These are phyloP conservation scores for Harringtonia lauricola DNA, from an alignment of 2,329 filamentous ascomycete species.

Conservation along the genomic window DNA sequence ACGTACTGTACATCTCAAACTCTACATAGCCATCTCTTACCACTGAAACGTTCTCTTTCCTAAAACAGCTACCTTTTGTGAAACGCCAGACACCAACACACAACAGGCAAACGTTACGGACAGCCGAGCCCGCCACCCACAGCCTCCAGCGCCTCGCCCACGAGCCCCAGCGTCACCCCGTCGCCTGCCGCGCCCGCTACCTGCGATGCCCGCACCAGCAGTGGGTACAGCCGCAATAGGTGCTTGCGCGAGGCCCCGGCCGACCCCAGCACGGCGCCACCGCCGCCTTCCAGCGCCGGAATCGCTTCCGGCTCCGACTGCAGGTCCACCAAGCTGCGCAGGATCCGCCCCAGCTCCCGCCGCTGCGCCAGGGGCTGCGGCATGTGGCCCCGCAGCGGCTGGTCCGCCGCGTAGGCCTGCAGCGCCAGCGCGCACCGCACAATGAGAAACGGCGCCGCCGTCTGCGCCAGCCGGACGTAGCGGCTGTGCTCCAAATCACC, in stretches of 20 bases:
- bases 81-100: no score
- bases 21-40: no score
- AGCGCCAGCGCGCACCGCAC: conserved; percentile 70
- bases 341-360: conserved; percentile 63
- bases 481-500: conserved; percentile 22
- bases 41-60: no score
- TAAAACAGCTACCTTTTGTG: no score
- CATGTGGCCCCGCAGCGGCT: conserved; percentile 79
- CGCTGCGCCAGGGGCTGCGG: conserved; percentile 76
- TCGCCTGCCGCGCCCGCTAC: conserved; percentile 49
- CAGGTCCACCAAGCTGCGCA: conserved; percentile 55
- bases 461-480: conserved; percentile 56
- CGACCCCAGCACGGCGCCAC: no score
- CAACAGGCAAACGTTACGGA: background rate
- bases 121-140: conserved; percentile 45
- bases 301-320: conserved; percentile 61
- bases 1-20: no score
- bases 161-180: conserved; percentile 42
- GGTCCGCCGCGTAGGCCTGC: conserved; percentile 81
- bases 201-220: conserved; percentile 54
- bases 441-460: conserved; percentile 70
- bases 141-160: conserved; percentile 50
- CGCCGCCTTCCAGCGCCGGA: conserved; percentile 37
- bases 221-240: conserved; percentile 67
- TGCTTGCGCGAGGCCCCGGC: conserved; percentile 58